Evolutionary conservation across 2,329 filamentous ascomycete genomes (phyloP).

Genomic region (Xylaria sp.): DNA sequence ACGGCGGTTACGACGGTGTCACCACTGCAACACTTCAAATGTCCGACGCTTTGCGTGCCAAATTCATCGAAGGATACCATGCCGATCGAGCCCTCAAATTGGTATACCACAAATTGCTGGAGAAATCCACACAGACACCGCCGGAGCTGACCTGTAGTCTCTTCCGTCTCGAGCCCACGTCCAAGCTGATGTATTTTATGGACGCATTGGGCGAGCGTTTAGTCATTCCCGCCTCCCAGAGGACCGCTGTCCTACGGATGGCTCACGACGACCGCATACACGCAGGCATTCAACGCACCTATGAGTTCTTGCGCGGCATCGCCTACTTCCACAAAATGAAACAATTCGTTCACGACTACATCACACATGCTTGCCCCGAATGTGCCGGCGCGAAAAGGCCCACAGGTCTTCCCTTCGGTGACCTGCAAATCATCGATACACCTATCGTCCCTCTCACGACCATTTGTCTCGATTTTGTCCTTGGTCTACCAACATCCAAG

Average conservation of each 20-base stretch:
- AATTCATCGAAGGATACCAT: no score
- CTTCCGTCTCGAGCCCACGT: background rate
- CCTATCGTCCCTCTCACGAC: background rate
- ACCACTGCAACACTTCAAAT: no score
- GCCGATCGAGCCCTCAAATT: no score
- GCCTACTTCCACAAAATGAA: background rate
- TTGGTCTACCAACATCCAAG: background rate
- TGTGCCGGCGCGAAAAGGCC: no score
- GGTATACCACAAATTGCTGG: no score
- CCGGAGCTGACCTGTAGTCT: background rate
- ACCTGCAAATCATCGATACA: background rate
- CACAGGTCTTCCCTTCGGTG: background rate
- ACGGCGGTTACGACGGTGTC: no score
- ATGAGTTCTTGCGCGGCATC: background rate
- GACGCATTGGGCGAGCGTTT: background rate
- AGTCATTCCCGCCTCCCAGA: background rate
- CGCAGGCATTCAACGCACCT: background rate
- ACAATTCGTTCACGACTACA: no score
- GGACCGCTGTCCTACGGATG: background rate
- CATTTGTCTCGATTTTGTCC: background rate
- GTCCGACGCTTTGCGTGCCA: no score
- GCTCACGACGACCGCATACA: background rate
- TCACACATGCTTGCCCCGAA: no score
- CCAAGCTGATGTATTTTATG: background rate
- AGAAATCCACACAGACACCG: background rate